Conservation (phyloP, 441 rosid genomes). For the Arabidopsis hybrid region DNA sequence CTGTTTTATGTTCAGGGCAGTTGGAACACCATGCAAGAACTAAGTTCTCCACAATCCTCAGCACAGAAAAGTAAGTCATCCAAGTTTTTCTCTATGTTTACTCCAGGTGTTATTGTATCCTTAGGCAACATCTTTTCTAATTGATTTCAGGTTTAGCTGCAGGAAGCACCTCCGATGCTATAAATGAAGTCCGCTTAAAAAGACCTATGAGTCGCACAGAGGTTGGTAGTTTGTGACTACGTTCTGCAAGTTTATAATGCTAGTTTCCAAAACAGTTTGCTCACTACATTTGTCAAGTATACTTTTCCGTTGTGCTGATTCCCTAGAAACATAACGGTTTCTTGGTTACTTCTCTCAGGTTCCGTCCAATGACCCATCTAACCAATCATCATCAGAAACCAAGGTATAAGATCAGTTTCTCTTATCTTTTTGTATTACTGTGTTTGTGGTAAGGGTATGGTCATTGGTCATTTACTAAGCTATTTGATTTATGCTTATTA, state of each 20-base stretch:
- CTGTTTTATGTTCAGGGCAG: constrained; percentile 65
- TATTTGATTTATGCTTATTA: not conserved
- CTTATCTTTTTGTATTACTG: not conserved
- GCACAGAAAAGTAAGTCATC: constrained; percentile 37
- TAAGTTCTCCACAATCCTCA: constrained; percentile 52
- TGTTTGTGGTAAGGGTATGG: constrained; percentile 7
- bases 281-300: not conserved
- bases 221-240: constrained; percentile 55
- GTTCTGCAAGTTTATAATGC: not conserved
- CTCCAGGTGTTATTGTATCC: not conserved
- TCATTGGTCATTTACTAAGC: constrained; percentile 14
- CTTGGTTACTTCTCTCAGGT: constrained; percentile 56
- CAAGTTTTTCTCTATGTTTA: not conserved
- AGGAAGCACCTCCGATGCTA: constrained; percentile 66
- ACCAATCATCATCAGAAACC: constrained; percentile 41
- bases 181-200: constrained; percentile 72
- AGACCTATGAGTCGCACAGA: constrained; percentile 94
- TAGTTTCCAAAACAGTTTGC: constrained; percentile 4
- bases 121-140: constrained; percentile 2
- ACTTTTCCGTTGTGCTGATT: not conserved
- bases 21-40: constrained; percentile 66
- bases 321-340: constrained; percentile 1
- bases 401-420: constrained; percentile 37
- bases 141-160: constrained; percentile 54
- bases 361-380: constrained; percentile 64